Evolutionary conservation across 495 filamentous ascomycete genomes (phyloP), one percentile per base, ranked within the genome.

Genomic region (Diplogelasinospora grovesii): DNA sequence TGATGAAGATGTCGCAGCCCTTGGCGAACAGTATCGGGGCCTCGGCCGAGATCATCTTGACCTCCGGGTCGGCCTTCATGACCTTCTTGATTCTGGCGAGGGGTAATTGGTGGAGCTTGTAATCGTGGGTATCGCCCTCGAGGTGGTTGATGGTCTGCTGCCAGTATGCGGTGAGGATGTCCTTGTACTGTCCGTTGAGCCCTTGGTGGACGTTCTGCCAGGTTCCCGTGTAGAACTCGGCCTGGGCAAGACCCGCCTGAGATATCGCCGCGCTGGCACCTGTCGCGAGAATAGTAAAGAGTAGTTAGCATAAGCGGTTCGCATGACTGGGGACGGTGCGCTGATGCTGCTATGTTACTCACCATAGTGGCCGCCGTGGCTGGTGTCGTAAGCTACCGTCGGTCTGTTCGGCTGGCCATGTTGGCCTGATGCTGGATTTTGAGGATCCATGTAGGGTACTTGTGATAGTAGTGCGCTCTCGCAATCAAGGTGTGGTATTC

Each of bases 41-140:
- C 65, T 98, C 92, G 15, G 92, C 92, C 8, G 89, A 95, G 36
- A 98, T 98, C 92, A 98, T 98, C 68, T 98, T 98, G 35, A 98
- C 92, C 48, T 98, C 92, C 1, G 92, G 92, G 50, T 98, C 92
- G 2, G 92, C 92, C 65, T 98, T 98, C 92, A 98, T 98, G 51
- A 98, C 92, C 60, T 98, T 98, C 74, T 97, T 98, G 65, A 98
- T 98, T 28, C 92, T 84, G 18, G 92, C 92, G 33, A 98, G 73
- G 2, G 92, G 92, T 22, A 98, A 70, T 62, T 96, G 92, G 53
- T 98, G 92, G 34, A 95, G 71, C 62, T 98, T 98, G 70, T 95
- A 98, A 61, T 98, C 93, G 62, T 98, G 92, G 24, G 86, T 86
- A 49, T 96, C 93, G 27, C 72, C 83, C 66, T 98, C 92, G 38